phyloP scores from a whole-genome alignment of 2,329 filamentous ascomycete genomes.

The Fusarium continuum region DNA sequence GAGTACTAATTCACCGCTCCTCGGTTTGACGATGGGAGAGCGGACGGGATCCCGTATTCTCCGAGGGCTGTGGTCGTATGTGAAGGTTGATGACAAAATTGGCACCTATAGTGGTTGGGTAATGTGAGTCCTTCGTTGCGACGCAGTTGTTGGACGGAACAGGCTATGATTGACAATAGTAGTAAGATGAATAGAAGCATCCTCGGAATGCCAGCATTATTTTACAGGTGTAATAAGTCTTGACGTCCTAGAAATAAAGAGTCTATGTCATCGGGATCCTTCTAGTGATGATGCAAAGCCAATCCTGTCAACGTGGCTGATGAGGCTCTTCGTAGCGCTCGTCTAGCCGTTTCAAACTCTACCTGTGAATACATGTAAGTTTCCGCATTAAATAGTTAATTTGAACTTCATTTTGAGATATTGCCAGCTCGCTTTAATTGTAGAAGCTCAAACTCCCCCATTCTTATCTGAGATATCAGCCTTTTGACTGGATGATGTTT shows the following conservation, averaged over 20 bases:
- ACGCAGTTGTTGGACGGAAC: too few species aligned
- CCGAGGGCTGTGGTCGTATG: constrained; percentile 25
- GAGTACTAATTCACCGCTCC: constrained; percentile 18
- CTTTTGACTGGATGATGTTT: too few species aligned
- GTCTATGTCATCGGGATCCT: neutral
- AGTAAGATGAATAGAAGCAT: too few species aligned
- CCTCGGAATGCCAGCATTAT: too few species aligned
- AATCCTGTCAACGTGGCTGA: neutral
- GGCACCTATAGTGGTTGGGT: neutral
- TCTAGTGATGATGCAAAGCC: neutral
- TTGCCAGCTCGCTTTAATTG: too few species aligned
- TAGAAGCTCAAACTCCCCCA: too few species aligned
- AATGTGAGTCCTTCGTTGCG: too few species aligned
- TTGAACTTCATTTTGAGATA: neutral
- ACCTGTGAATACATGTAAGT: neutral
- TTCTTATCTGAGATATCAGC: too few species aligned
- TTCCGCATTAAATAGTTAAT: neutral
- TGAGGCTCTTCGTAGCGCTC: constrained; percentile 17
- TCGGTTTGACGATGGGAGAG: constrained; percentile 20
- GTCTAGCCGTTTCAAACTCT: neutral
- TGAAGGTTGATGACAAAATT: neutral
- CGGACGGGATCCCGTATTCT: constrained; percentile 28
- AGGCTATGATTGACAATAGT: neutral
- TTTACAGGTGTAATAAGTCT: too few species aligned
- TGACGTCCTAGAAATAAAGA: too few species aligned